Evolutionary conservation across 192 early-diverging fungal genomes (phyloP), one percentile per base, ranked within the genome.

Genomic region (Gigaspora rosea): DNA sequence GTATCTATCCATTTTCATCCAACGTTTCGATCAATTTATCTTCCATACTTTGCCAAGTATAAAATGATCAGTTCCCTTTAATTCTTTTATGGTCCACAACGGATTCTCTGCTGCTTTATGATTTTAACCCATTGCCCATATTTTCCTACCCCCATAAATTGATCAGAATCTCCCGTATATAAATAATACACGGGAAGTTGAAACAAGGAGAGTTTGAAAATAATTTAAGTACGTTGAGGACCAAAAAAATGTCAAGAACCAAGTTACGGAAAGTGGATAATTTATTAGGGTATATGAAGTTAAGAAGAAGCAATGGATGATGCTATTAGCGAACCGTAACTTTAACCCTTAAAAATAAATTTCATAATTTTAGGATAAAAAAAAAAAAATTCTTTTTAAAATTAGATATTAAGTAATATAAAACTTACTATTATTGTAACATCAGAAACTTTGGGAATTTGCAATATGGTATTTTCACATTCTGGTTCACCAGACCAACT

Each of bases 401-500:
- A 54, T 54, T 54, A 54, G 18, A 54, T n/a, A n/a, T n/a, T n/a
- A n/a, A n/a, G n/a, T 54, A 2, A 72, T 58, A 46, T 18, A n/a
- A 58, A 59, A 50, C 61, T 62, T 75, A 75, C 73, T 12, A 64
- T 13, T 9, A 75, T 75, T 49, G 27, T 50, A 8, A 75, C 12
- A 10, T 65, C 48, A 12, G n/a, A 63, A 35, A 75, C 50, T 50
- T 49, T 49, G 15, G 73, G 73, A 18, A 75, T 64, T 12, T 20
- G 4, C 11, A 75, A 22, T 27, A 74, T 46, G 12, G 4, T 22
- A 41, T 74, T 27, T 33, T 41, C 73, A 47, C 79, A 75, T 56
- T 84, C 83, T 27, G 80, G 77, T 36, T 80, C 80, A 36, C 80
- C 83, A 13, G 76, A 66, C 83, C 83, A 84, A 18, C 80, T 82